phyloP scores from a whole-genome alignment of 2,329 filamentous ascomycete genomes.

The Atkinsonella hypoxylon region DNA sequence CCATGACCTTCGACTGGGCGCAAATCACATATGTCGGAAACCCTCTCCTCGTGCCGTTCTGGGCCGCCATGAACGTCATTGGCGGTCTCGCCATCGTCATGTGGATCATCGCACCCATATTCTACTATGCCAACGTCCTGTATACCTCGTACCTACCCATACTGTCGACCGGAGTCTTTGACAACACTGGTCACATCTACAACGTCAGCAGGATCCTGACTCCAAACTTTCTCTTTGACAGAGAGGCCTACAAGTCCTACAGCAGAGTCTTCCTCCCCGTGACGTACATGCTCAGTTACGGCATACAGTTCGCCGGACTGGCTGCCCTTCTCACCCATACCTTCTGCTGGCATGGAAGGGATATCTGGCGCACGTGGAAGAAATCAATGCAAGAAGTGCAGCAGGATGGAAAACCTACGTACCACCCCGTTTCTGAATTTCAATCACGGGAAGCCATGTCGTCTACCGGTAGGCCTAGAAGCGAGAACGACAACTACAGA shows the following conservation, averaged over 20 bases:
- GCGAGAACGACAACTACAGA: slow-evolving; percentile 11
- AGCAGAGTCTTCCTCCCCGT: slow-evolving; percentile 77
- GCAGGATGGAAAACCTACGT: slow-evolving; percentile 35
- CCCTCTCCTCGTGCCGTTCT: slow-evolving; percentile 71
- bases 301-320: slow-evolving; percentile 72
- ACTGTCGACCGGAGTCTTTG: slow-evolving; percentile 72
- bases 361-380: slow-evolving; percentile 69
- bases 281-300: slow-evolving; percentile 79
- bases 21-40: slow-evolving; percentile 84
- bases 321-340: slow-evolving; percentile 73
- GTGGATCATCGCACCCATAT: slow-evolving; percentile 70
- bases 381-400: slow-evolving; percentile 53
- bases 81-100: slow-evolving; percentile 70
- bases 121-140: slow-evolving; percentile 70
- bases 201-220: slow-evolving; percentile 73
- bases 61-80: slow-evolving; percentile 76
- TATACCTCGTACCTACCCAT: slow-evolving; percentile 82
- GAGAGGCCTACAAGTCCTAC: slow-evolving; percentile 65
- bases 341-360: slow-evolving; percentile 70
- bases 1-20: slow-evolving; percentile 83
- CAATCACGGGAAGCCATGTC: slow-evolving; percentile 13
- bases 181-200: slow-evolving; percentile 71
- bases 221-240: slow-evolving; percentile 64
- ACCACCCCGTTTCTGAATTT: slow-evolving; percentile 33
- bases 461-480: slow-evolving; percentile 10